Conservation (phyloP, 805 yeast genomes). For the Torulaspora maleeae region DNA sequence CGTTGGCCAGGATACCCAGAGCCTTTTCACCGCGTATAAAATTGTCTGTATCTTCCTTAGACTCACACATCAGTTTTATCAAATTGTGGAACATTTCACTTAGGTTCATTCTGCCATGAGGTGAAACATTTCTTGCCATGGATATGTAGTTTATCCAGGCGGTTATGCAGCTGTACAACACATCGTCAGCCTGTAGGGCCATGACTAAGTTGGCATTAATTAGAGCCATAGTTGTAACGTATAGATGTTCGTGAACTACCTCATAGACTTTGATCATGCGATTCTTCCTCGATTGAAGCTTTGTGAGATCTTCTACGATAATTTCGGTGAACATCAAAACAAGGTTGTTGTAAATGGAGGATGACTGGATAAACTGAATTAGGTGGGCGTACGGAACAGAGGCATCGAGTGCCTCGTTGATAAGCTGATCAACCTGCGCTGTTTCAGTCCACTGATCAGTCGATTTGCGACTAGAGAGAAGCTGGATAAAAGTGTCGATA, state of each 20-base stretch:
- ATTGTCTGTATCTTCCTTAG: constrained; percentile 24
- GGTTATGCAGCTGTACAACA: constrained; percentile 25
- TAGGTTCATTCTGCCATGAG: constrained; percentile 30
- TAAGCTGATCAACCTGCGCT: constrained; percentile 7
- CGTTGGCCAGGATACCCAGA: constrained; percentile 26
- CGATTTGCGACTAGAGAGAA: constrained; percentile 16
- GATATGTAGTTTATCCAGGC: constrained; percentile 35
- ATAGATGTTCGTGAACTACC: constrained; percentile 33
- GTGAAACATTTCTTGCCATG: constrained; percentile 26
- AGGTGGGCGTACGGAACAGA: constrained; percentile 25
- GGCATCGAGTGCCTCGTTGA: constrained; percentile 17
- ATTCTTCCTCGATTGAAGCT: constrained; percentile 28
- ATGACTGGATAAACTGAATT: constrained; percentile 22
- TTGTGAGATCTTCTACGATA: constrained; percentile 35
- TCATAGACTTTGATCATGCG: constrained; percentile 28
- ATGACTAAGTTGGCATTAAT: constrained; percentile 26
- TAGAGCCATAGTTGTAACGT: constrained; percentile 33
- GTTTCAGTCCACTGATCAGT: constrained; percentile 17
- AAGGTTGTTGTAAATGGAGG: constrained; percentile 23
- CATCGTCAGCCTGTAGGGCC: constrained; percentile 3
- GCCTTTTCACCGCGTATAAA: constrained; percentile 27
- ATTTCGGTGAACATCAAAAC: constrained; percentile 30
- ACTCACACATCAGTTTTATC: constrained; percentile 30
- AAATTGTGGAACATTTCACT: constrained; percentile 29
- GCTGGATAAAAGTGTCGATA: constrained; percentile 26